Percentiles rank a stretch among this genome's conserved stretches.
These are phyloP conservation scores for Cryptococcus hybrid DNA, from an alignment of 1,284 basidiomycete genomes.

Conservation along the genomic window DNA sequence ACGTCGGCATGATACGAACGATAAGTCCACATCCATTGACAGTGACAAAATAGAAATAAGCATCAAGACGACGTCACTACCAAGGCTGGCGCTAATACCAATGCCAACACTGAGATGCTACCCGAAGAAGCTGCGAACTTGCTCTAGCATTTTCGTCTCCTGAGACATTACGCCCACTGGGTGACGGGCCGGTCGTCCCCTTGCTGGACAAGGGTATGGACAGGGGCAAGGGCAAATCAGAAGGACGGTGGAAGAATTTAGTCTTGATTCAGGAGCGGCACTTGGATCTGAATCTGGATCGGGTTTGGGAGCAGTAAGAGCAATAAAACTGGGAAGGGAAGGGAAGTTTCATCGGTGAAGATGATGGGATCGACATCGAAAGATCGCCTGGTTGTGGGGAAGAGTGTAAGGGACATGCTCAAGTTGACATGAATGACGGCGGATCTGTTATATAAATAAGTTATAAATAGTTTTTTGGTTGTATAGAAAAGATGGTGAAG, in stretches of 20 bases:
- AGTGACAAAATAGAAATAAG: background rate
- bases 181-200: conserved; percentile 6
- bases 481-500: no score
- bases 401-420: conserved; percentile 45
- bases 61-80: no score
- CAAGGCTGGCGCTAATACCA: no score
- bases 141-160: conserved; percentile 43
- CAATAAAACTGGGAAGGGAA: background rate
- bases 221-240: conserved; percentile 7
- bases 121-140: conserved; percentile 46
- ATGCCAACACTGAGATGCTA: conserved; percentile 13
- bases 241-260: conserved; percentile 38
- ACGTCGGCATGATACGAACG: background rate
- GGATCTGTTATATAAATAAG: no score
- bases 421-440: conserved; percentile 21
- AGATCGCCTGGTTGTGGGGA: conserved; percentile 20
- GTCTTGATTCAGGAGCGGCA: conserved; percentile 22
- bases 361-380: conserved; percentile 1
- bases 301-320: background rate
- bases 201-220: background rate
- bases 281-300: background rate
- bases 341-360: background rate
- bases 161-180: conserved; percentile 34
- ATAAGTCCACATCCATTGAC: background rate
- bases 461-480: no score